Conservation (phyloP, 2,329 filamentous ascomycete genomes). For the Diaporthe australafricana region DNA sequence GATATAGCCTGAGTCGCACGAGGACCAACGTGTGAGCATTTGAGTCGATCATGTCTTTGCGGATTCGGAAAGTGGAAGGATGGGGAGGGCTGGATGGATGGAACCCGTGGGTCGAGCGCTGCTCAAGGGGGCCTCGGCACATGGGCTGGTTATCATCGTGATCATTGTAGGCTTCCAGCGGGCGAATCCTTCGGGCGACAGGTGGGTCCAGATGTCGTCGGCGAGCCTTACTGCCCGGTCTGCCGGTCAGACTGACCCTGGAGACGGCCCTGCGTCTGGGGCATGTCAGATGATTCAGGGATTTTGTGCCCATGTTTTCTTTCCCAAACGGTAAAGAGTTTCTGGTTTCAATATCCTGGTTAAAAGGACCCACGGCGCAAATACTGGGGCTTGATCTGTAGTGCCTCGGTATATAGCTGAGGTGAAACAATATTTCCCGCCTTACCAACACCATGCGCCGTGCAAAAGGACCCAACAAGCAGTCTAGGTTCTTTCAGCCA, state of each 20-base stretch:
- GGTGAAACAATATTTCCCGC: neutral
- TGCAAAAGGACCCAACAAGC: neutral
- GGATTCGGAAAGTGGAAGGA: neutral
- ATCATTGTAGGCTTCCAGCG: neutral
- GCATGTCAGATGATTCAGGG: conserved; percentile 13
- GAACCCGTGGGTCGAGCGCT: conserved; percentile 9
- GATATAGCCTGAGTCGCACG: neutral
- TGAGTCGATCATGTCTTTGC: conserved; percentile 13
- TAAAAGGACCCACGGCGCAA: neutral
- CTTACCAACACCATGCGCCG: too few relatives aligned
- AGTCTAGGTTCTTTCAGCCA: neutral
- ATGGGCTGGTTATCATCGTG: neutral
- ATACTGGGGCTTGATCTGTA: neutral
- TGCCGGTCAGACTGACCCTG: too few relatives aligned
- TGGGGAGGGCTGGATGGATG: neutral
- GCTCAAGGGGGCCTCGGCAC: neutral
- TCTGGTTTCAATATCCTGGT: neutral
- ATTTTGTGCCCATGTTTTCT: neutral
- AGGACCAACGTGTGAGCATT: neutral
- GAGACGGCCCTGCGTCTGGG: neutral
- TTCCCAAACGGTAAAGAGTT: neutral
- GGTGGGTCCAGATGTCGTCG: neutral
- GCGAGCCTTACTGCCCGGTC: too few relatives aligned
- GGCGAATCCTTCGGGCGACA: conserved; percentile 11
- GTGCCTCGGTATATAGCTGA: neutral